These are phyloP conservation scores for Aurifilum marmelostoma DNA, from an alignment of 2,329 filamentous ascomycete species.

Conservation along the genomic window DNA sequence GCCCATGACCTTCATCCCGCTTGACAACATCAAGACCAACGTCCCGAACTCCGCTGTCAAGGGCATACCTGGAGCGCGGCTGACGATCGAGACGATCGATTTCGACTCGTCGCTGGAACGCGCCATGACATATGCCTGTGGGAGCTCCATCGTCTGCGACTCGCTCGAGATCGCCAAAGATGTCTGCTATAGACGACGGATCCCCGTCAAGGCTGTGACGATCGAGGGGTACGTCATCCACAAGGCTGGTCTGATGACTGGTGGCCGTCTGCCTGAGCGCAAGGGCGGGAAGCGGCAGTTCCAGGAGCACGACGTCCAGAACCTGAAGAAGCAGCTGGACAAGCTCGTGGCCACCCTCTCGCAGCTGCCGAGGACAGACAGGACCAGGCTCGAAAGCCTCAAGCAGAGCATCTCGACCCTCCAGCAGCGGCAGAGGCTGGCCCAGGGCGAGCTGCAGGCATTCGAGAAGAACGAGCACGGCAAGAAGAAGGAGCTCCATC, in stretches of 20 bases:
- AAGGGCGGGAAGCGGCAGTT: slow-evolving; percentile 80
- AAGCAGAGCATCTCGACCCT: slow-evolving; percentile 79
- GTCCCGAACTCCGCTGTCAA: slow-evolving; percentile 89
- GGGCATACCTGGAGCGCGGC: slow-evolving; percentile 79
- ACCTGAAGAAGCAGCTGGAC: slow-evolving; percentile 74
- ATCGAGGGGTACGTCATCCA: slow-evolving; percentile 96
- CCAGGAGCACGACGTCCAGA: slow-evolving; percentile 87
- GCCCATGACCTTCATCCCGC: slow-evolving; percentile 90
- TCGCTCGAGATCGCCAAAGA: slow-evolving; percentile 83
- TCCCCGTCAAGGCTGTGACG: slow-evolving; percentile 93
- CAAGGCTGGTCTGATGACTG: slow-evolving; percentile 95
- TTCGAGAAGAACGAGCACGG: slow-evolving; percentile 82
- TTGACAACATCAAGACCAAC: slow-evolving; percentile 97
- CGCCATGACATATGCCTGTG: slow-evolving; percentile 93
- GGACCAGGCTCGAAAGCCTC: slow-evolving; percentile 78
- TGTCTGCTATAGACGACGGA: slow-evolving; percentile 80
- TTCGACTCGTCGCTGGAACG: slow-evolving; percentile 87
- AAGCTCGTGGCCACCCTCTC: slow-evolving; percentile 78
- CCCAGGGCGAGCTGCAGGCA: slow-evolving; percentile 74
- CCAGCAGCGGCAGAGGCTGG: slow-evolving; percentile 73
- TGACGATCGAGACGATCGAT: slow-evolving; percentile 95
- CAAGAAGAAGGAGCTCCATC: slow-evolving; percentile 80
- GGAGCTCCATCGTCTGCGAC: slow-evolving; percentile 93
- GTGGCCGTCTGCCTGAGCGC: slow-evolving; percentile 78
- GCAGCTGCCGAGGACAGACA: slow-evolving; percentile 77